These are phyloP conservation scores for Gonapodya prolifera DNA, from an alignment of 192 early-diverging fungal genomes.

Conservation along the genomic window DNA sequence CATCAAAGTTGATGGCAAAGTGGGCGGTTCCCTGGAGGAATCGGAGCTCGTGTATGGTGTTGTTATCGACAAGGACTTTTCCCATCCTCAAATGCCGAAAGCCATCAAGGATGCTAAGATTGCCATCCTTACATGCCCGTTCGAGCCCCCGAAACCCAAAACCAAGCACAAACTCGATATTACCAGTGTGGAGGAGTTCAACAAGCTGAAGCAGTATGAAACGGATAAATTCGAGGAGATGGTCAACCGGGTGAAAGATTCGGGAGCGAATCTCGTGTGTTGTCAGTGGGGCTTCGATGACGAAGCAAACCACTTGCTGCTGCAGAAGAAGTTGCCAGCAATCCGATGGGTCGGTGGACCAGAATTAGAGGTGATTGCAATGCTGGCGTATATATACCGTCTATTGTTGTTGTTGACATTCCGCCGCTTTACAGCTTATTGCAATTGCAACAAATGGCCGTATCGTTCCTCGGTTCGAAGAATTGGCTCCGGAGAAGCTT, in stretches of 20 bases:
- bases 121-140: conserved; percentile 97
- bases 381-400: conserved; percentile 4
- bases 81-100: conserved; percentile 99
- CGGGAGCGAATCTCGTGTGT: conserved; percentile 93
- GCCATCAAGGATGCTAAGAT: conserved; percentile 91
- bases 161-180: conserved; percentile 99
- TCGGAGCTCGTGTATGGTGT: conserved; percentile 91
- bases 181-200: conserved; percentile 94
- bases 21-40: conserved; percentile 91
- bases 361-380: conserved; percentile 73
- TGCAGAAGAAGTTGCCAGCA: conserved; percentile 94
- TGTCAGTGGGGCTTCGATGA: conserved; percentile 99
- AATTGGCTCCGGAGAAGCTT: conserved; percentile 74
- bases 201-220: conserved; percentile 93
- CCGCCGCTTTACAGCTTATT: conserved; percentile 50
- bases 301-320: conserved; percentile 96
- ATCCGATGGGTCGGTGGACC: conserved; percentile 99
- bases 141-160: conserved; percentile 99
- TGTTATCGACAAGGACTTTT: conserved; percentile 99
- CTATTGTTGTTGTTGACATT: conserved; percentile 8
- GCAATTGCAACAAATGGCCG: conserved; percentile 99
- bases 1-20: conserved; percentile 99
- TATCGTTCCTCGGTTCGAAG: conserved; percentile 99
- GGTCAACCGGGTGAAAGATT: conserved; percentile 94
- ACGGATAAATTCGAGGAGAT: conserved; percentile 92